phyloP scores from a whole-genome alignment of 2,329 filamentous ascomycete species.

The Bipolaris gigantea region DNA sequence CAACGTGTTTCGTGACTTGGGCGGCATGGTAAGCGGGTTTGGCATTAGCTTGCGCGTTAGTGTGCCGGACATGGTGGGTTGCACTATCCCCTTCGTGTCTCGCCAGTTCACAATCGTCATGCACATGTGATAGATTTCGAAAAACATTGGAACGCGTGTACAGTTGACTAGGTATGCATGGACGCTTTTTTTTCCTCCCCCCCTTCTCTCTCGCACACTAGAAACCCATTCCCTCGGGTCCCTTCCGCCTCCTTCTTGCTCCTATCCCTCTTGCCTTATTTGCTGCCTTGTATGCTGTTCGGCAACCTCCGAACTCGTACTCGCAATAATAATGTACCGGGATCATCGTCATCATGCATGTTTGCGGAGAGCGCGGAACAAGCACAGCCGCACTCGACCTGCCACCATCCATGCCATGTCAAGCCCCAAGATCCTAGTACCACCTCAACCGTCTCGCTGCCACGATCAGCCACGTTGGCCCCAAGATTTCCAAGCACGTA shows the following conservation, averaged over 20 bases:
- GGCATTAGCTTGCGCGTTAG: constrained; percentile 4
- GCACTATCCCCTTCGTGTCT: constrained; percentile 9
- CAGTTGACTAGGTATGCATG: not conserved
- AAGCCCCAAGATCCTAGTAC: constrained; percentile 3
- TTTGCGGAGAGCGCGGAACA: constrained; percentile 7
- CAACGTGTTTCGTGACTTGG: constrained; percentile 11
- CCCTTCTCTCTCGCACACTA: not conserved
- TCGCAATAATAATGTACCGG: constrained; percentile 6
- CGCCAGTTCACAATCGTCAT: constrained; percentile 6
- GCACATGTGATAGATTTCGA: constrained; percentile 4
- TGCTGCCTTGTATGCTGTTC: not conserved
- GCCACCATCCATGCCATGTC: constrained; percentile 3
- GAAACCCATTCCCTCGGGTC: constrained; percentile 1
- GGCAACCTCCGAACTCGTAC: constrained; percentile 11
- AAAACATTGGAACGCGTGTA: constrained; percentile 8
- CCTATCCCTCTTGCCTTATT: not conserved
- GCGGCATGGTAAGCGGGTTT: constrained; percentile 2
- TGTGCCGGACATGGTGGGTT: constrained; percentile 4
- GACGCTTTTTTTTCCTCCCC: not conserved
- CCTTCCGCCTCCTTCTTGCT: not conserved
- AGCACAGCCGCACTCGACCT: constrained; percentile 6
- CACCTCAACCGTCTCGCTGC: not conserved
- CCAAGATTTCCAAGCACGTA: constrained; percentile 3
- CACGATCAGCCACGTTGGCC: constrained; percentile 3
- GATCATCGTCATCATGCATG: constrained; percentile 2